These are phyloP conservation scores for Boletus rufocinnamomeus DNA, from an alignment of 768 basidiomycete species.

Conservation along the genomic window DNA sequence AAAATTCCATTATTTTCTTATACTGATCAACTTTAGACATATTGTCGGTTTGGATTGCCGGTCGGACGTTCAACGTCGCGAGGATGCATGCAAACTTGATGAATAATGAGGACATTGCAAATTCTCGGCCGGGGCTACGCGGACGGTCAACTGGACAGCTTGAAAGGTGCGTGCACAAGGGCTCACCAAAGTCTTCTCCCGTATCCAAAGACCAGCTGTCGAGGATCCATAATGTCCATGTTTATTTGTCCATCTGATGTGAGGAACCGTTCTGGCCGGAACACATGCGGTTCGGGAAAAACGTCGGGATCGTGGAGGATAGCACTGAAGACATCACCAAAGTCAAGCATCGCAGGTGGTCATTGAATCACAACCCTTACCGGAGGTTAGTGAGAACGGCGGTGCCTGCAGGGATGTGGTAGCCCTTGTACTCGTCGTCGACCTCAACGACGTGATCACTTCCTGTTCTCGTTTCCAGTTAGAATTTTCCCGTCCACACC, in stretches of 20 bases:
- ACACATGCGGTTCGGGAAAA: conserved; percentile 57
- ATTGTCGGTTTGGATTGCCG: neutral
- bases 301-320: conserved; percentile 54
- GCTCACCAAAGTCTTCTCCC: conserved; percentile 7
- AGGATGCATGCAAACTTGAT: conserved; percentile 11
- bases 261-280: conserved; percentile 51
- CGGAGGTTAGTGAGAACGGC: conserved; percentile 7
- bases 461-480: neutral
- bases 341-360: neutral
- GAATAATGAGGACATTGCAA: conserved; percentile 6
- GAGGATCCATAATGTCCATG: conserved; percentile 3
- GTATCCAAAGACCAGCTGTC: conserved; percentile 6
- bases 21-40: neutral
- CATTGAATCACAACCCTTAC: neutral
- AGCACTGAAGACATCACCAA: conserved; percentile 21
- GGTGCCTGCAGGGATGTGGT: neutral
- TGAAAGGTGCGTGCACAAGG: neutral
- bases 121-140: conserved; percentile 4
- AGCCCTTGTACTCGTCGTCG: conserved; percentile 8
- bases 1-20: conserved; percentile 2
- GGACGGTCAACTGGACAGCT: neutral
- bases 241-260: conserved; percentile 7
- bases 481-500: too few relatives aligned
- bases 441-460: conserved; percentile 4
- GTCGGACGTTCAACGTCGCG: neutral